These are phyloP conservation scores for Blastobotrys apis DNA, from an alignment of 1,139 yeast species.

Conservation along the genomic window DNA sequence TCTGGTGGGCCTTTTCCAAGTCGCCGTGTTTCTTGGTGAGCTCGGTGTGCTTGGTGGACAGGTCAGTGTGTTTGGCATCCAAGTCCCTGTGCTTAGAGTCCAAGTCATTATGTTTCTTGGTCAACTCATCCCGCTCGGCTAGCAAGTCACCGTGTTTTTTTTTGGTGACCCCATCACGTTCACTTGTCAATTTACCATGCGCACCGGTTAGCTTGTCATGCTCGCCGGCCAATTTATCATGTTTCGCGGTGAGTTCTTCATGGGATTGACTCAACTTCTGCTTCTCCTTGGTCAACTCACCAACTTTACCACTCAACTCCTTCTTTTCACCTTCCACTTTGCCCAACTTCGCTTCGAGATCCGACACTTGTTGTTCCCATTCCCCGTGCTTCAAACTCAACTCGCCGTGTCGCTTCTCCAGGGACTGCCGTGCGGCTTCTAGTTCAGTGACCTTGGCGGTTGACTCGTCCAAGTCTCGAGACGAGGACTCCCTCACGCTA, in stretches of 20 bases:
- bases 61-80: neutral
- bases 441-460: too few species aligned
- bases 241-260: neutral
- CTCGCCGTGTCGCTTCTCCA: too few species aligned
- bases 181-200: neutral
- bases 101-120: neutral
- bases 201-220: neutral
- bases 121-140: neutral
- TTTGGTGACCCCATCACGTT: neutral
- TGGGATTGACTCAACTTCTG: neutral
- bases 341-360: neutral
- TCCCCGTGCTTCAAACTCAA: too few species aligned
- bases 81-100: neutral
- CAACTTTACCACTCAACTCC: conserved; percentile 20
- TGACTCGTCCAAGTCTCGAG: too few species aligned
- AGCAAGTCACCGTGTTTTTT: neutral
- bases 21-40: neutral
- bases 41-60: neutral
- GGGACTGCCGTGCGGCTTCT: too few species aligned
- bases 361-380: too few species aligned
- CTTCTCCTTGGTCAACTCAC: conserved; percentile 42
- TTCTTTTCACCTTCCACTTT: conserved; percentile 37
- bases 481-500: too few species aligned
- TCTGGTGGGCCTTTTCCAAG: neutral
- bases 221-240: neutral